Percentiles rank a stretch among this genome's conserved stretches.
phyloP scores from a whole-genome alignment of 371 early-diverging fungal species.

The Mortierella sp. region DNA sequence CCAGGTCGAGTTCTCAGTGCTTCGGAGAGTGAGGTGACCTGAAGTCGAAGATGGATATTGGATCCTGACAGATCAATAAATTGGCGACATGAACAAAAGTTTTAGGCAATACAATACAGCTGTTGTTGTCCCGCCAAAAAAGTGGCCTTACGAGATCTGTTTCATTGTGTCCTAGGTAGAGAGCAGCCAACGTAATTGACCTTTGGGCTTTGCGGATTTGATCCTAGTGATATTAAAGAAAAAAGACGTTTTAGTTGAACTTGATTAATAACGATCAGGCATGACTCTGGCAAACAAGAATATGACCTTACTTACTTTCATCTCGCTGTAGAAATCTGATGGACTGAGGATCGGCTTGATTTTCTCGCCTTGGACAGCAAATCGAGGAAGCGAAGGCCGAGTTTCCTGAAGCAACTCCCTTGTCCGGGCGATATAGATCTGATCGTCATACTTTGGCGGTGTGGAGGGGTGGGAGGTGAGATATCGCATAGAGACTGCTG shows the following conservation, averaged over 20 bases:
- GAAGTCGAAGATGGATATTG: background rate
- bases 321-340: slow-evolving; percentile 60
- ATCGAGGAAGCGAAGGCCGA: slow-evolving; percentile 45
- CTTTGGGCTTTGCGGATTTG: slow-evolving; percentile 76
- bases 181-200: slow-evolving; percentile 85
- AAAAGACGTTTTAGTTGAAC: background rate
- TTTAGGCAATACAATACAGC: background rate
- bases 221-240: slow-evolving; percentile 51
- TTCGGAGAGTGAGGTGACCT: slow-evolving; percentile 69
- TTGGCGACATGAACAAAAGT: background rate
- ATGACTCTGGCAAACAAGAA: no score
- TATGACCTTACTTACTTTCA: slow-evolving; percentile 60
- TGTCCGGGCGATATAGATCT: slow-evolving; percentile 23
- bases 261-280: background rate
- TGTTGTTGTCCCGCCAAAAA: background rate
- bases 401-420: slow-evolving; percentile 38
- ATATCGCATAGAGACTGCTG: slow-evolving; percentile 3
- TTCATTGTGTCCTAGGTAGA: slow-evolving; percentile 91
- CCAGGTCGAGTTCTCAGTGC: slow-evolving; percentile 66
- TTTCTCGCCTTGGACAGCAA: slow-evolving; percentile 57
- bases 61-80: background rate
- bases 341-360: slow-evolving; percentile 61
- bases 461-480: slow-evolving; percentile 4
- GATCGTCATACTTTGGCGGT: background rate
- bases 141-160: slow-evolving; percentile 72